phyloP scores from a whole-genome alignment of 345 rosid species.

The Eucalyptus marginata region DNA sequence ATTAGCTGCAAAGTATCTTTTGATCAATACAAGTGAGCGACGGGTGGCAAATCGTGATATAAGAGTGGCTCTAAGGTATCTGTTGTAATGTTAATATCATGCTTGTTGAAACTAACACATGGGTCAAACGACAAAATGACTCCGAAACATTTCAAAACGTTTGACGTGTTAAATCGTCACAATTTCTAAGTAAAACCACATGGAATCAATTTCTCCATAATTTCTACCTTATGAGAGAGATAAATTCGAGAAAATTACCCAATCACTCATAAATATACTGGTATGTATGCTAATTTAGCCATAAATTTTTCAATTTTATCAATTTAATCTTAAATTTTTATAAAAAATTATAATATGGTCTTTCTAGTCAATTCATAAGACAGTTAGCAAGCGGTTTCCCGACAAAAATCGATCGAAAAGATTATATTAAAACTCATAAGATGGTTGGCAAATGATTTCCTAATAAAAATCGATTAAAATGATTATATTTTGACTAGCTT shows the following conservation, averaged over 20 bases:
- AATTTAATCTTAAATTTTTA: rapidly evolving
- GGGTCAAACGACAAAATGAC: neutral
- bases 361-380: too few species aligned
- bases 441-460: too few species aligned
- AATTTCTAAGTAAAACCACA: neutral
- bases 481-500: neutral
- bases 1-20: too few species aligned
- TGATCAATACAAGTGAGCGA: too few species aligned
- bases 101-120: neutral
- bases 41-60: rapidly evolving
- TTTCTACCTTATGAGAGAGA: neutral
- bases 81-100: neutral
- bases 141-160: rapidly evolving
- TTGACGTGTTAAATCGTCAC: rapidly evolving
- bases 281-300: rapidly evolving
- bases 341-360: rapidly evolving
- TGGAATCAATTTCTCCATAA: neutral
- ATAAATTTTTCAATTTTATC: too few species aligned
- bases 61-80: neutral
- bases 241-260: too few species aligned
- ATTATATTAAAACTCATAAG: neutral
- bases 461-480: too few species aligned
- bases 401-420: rapidly evolving
- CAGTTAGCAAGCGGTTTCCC: rapidly evolving
- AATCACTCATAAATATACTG: rapidly evolving